Base-by-base conservation (phyloP, 164 flowering plant genomes). In the Macadamia tetraphylla region DNA sequence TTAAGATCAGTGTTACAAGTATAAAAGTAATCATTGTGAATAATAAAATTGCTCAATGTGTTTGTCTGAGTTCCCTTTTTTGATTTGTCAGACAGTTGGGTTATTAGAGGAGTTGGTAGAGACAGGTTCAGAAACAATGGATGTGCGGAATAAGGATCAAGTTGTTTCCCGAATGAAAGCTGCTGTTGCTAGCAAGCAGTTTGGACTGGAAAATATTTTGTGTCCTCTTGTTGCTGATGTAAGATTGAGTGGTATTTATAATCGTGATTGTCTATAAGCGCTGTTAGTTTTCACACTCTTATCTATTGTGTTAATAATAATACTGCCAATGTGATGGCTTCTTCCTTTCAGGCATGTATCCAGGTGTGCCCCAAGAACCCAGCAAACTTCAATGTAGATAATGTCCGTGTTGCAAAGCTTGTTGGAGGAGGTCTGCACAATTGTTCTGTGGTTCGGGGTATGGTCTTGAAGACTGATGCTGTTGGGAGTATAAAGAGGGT, bases 321-420 rank as follows among this genome's bases (percentile, higher is more conserved):
- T 15, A 30, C 30, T 52, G 43, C 29, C 57, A 35, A 29, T 32
- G 14, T 58, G 3, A 46, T 63, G 1, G 11, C 12, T 9, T 14
- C 51, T 57, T 42, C 30, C 15, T 65, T 72, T n/a, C 49, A 94
- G 98, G 98, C 95, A 60, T 94, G 98, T 79, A 94, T 91, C 67
- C 98, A 94, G 82, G 98, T 94, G 9, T 94, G 97, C 80, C 97
- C 97, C 32, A 91, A 88, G 84, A 91, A 90, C 74, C 96, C 97
- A 14, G 81, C 76, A 44, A 94, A 87, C 78, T 94, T 94, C 64
- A 92, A 94, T 78, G 97, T 94, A 67, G 98, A 94, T 74, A 91
- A 94, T 84, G 91, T 94, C 35, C 94, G 93, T 71, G 92, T 94
- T 63, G 95, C 90, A 31, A 94, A 94, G 83, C 88, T 94, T 70